Evolutionary conservation across 768 basidiomycete genomes (phyloP).

Genomic region (Tricholoma sp.): DNA sequence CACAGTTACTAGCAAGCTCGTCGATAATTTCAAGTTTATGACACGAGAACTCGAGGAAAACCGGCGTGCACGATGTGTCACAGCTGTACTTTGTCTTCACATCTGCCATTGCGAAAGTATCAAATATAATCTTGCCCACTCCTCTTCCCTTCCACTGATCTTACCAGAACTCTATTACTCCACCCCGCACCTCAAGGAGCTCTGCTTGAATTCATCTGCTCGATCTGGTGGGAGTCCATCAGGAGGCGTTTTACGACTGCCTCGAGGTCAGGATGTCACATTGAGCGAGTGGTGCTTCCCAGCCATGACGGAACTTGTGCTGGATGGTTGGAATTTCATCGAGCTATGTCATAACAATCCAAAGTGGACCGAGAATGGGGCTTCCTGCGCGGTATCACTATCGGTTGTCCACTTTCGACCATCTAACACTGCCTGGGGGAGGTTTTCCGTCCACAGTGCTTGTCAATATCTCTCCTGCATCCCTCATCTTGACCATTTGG

Average conservation of each 20-base stretch:
- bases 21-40: not conserved
- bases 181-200: not conserved
- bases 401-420: not conserved
- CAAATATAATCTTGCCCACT: no score
- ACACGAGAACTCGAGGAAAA: not conserved
- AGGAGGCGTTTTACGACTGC: not conserved
- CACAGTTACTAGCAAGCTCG: not conserved
- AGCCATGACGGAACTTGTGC: not conserved
- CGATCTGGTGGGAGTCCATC: not conserved
- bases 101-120: not conserved
- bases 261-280: no score
- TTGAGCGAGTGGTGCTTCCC: not conserved
- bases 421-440: not conserved
- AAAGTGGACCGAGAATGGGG: no score
- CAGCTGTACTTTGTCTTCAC: not conserved
- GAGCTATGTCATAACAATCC: not conserved
- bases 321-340: not conserved
- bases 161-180: not conserved
- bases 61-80: not conserved
- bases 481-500: not conserved
- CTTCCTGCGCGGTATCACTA: no score
- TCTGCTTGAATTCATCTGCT: not conserved
- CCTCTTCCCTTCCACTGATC: not conserved
- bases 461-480: not conserved
- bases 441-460: not conserved